A percentile compares a stretch with the other conserved stretches of the same genome.
These are phyloP conservation scores for Mycena rebaudengoi DNA, from an alignment of 768 basidiomycete genomes.

Conservation along the genomic window DNA sequence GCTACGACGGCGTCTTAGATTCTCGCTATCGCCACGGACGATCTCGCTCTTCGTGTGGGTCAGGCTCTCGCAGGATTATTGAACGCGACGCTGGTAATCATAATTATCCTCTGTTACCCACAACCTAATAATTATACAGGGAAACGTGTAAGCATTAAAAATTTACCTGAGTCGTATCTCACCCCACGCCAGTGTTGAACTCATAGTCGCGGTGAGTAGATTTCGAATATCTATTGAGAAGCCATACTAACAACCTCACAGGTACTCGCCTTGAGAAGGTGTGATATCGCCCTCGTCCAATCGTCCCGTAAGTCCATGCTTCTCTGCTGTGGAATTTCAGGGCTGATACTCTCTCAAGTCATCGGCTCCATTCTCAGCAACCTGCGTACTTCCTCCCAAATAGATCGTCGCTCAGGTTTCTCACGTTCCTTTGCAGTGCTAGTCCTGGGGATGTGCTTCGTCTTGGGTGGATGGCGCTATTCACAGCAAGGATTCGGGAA, in stretches of 20 bases:
- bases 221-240: no score
- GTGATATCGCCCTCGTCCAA: slow-evolving; percentile 65
- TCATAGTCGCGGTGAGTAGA: slow-evolving; percentile 63
- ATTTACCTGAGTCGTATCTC: not conserved
- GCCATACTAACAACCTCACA: no score
- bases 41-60: slow-evolving; percentile 67
- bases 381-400: slow-evolving; percentile 47
- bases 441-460: slow-evolving; percentile 75
- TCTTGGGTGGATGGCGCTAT: slow-evolving; percentile 63
- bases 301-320: slow-evolving; percentile 55
- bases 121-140: slow-evolving; percentile 14
- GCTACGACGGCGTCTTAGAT: slow-evolving; percentile 42
- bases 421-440: slow-evolving; percentile 46
- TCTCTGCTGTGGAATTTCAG: not conserved
- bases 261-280: slow-evolving; percentile 28
- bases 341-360: slow-evolving; percentile 43
- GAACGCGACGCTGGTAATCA: slow-evolving; percentile 66
- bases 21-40: slow-evolving; percentile 72
- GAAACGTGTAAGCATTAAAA: slow-evolving; percentile 24
- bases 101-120: not conserved
- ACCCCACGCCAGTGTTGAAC: slow-evolving; percentile 33
- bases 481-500: slow-evolving; percentile 64
- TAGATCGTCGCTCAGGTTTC: not conserved
- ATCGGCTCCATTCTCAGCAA: slow-evolving; percentile 73
- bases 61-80: slow-evolving; percentile 68